These are phyloP conservation scores for Trebouxia gelatinosa DNA, from an alignment of 163 green algal genomes.

Conservation along the genomic window DNA sequence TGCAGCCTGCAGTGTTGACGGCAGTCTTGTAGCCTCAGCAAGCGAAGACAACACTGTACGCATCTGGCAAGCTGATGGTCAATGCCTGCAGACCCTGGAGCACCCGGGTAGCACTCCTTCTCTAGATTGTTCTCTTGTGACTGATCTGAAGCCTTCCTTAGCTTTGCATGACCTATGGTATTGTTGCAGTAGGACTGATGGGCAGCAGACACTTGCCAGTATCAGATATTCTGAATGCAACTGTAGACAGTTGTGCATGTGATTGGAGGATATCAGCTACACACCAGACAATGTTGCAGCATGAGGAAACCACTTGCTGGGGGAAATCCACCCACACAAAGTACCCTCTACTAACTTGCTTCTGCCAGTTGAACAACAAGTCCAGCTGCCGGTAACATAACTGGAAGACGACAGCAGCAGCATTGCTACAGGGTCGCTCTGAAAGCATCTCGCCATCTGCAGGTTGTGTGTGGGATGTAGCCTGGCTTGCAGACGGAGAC, in stretches of 20 bases:
- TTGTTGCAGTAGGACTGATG: background rate
- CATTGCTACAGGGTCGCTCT: background rate
- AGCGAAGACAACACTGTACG: constrained; percentile 80
- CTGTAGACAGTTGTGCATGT: background rate
- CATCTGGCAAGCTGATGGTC: constrained; percentile 72
- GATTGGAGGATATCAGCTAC: background rate
- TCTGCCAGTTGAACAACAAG: background rate
- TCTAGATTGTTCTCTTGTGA: too few relatives aligned
- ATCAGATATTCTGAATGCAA: background rate
- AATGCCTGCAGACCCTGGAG: constrained; percentile 70
- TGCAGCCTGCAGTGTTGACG: constrained; percentile 26
- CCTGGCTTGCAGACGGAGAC: constrained; percentile 78
- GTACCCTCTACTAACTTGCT: background rate
- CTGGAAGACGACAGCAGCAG: background rate
- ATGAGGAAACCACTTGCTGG: background rate
- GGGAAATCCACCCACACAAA: background rate
- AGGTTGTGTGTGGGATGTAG: constrained; percentile 84
- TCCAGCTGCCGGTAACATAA: background rate
- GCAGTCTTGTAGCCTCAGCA: constrained; percentile 65
- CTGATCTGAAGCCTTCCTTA: too few relatives aligned
- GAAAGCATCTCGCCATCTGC: background rate
- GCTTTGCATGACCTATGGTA: background rate
- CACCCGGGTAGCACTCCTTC: constrained; percentile 68
- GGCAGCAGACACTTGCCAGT: background rate
- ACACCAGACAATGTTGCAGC: background rate